phyloP scores from a whole-genome alignment of 768 basidiomycete genomes.

The Trametes punicea region DNA sequence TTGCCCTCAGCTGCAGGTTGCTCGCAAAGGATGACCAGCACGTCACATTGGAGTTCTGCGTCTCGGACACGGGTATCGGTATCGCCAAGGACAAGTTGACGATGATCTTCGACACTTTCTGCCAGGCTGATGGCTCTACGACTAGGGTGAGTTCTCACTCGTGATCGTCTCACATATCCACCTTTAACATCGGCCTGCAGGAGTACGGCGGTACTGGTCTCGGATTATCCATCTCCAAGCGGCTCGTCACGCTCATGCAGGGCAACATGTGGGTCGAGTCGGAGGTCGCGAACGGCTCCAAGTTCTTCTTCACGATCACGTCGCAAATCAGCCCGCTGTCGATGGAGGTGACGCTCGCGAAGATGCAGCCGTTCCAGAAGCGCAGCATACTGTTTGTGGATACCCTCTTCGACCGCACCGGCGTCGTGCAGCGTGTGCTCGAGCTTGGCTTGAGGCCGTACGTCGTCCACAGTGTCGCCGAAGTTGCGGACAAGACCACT shows the following conservation, averaged over 20 bases:
- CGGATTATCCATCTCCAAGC: conserved; percentile 95
- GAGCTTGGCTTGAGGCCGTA: conserved; percentile 79
- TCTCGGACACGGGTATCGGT: conserved; percentile 96
- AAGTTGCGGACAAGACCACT: conserved; percentile 76
- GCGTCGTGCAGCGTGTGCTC: conserved; percentile 71
- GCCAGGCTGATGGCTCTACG: conserved; percentile 97
- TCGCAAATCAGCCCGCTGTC: conserved; percentile 76
- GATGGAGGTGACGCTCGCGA: conserved; percentile 66
- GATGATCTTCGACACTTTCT: conserved; percentile 98
- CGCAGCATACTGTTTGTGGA: conserved; percentile 92
- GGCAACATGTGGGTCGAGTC: conserved; percentile 99
- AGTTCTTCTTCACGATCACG: conserved; percentile 96
- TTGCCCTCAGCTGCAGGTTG: conserved; percentile 83
- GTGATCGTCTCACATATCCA: background rate
- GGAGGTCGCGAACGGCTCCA: conserved; percentile 87
- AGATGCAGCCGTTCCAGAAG: conserved; percentile 85
- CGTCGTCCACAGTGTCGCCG: conserved; percentile 72
- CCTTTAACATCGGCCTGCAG: conserved; percentile 34
- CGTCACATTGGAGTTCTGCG: conserved; percentile 94
- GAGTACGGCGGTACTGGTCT: conserved; percentile 98
- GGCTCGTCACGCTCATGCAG: conserved; percentile 94
- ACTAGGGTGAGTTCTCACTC: conserved; percentile 55
- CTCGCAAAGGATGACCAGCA: conserved; percentile 76
- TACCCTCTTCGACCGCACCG: conserved; percentile 70
- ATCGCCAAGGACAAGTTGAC: conserved; percentile 98